phyloP scores from a whole-genome alignment of 139 green algal genomes.

The Eudorina sp. region DNA sequence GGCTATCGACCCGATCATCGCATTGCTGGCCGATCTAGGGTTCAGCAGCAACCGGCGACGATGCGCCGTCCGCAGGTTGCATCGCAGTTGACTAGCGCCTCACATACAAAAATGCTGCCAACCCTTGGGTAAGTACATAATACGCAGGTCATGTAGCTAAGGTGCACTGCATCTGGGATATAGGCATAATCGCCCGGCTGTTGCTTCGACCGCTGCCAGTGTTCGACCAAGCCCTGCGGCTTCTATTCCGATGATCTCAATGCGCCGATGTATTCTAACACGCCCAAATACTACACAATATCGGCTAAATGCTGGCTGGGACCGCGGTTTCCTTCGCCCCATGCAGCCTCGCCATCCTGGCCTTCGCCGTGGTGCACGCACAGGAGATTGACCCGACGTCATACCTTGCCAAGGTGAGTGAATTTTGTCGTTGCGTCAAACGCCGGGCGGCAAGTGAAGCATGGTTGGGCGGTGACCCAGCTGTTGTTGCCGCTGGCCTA shows the following conservation, averaged over 20 bases:
- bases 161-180: neutral
- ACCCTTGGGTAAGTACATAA: neutral
- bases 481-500: too few relatives aligned
- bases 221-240: neutral
- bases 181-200: neutral
- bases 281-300: too few relatives aligned
- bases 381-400: slow-evolving; percentile 14
- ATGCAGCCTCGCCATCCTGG: neutral
- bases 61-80: neutral
- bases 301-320: too few relatives aligned
- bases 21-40: neutral
- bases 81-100: neutral
- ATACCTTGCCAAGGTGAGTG: slow-evolving; percentile 4
- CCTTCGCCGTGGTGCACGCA: neutral
- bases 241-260: too few relatives aligned
- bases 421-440: neutral
- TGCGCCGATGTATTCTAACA: too few relatives aligned
- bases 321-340: too few relatives aligned
- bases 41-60: neutral
- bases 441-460: too few relatives aligned
- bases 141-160: neutral
- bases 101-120: neutral
- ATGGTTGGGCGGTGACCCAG: too few relatives aligned
- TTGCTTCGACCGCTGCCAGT: neutral
- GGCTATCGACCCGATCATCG: too few relatives aligned